Conservation (phyloP, 2,329 filamentous ascomycete genomes). For the Rachicladosporium sp. region DNA sequence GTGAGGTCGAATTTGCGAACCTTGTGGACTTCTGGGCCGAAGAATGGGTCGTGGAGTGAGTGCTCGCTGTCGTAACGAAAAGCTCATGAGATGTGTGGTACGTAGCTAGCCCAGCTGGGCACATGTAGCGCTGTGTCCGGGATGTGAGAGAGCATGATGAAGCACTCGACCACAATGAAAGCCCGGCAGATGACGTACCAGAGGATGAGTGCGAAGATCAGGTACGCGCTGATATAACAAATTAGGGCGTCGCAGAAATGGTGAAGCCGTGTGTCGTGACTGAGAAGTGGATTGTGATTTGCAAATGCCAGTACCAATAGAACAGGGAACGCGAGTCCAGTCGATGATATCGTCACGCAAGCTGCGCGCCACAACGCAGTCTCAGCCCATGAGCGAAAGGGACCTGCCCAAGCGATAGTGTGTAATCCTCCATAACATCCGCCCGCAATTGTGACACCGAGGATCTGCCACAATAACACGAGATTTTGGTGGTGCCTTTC, state of each 20-base stretch:
- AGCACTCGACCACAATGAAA: slow-evolving; percentile 2
- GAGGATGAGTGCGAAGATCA: too few species aligned
- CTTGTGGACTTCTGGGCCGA: slow-evolving; percentile 28
- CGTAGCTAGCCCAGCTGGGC: slow-evolving; percentile 1
- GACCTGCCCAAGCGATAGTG: background rate
- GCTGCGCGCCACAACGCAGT: background rate
- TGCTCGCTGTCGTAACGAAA: too few species aligned
- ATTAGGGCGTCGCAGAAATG: too few species aligned
- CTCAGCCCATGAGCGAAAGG: background rate
- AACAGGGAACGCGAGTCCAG: background rate
- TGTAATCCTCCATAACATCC: slow-evolving; percentile 1
- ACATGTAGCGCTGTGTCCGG: background rate
- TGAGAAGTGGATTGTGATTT: too few species aligned
- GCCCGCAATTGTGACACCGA: background rate
- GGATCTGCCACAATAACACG: background rate
- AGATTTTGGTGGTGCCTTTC: too few species aligned
- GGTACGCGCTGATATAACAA: too few species aligned
- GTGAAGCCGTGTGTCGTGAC: too few species aligned
- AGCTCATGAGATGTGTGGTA: slow-evolving; percentile 1
- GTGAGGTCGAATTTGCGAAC: slow-evolving; percentile 17
- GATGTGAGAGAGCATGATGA: slow-evolving; percentile 1
- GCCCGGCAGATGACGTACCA: slow-evolving; percentile 1
- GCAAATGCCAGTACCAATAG: too few species aligned
- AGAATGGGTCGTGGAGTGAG: slow-evolving; percentile 12
- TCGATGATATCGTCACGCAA: background rate